Conservation (phyloP, 2,329 filamentous ascomycete species). For the Fulvia fulva region DNA sequence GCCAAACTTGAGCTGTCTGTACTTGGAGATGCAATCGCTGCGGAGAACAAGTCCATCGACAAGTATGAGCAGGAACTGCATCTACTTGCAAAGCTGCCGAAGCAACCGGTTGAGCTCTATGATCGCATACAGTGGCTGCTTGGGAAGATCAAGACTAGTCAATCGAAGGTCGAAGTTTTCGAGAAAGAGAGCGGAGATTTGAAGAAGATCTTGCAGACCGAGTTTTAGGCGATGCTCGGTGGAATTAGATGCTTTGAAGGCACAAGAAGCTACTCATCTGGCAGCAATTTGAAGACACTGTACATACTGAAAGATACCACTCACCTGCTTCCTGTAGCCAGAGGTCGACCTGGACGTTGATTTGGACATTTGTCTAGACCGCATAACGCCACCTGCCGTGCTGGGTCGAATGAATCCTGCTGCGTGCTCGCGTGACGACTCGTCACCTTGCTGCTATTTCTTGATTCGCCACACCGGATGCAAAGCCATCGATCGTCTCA, state of each 20-base stretch:
- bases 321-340: not conserved
- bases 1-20: slow-evolving; percentile 67
- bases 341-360: not conserved
- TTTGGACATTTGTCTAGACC: not conserved
- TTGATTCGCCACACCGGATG: not conserved
- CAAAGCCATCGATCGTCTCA: too few species aligned
- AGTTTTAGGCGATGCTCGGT: slow-evolving; percentile 38
- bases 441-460: not conserved
- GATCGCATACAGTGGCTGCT: slow-evolving; percentile 69
- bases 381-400: not conserved
- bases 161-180: slow-evolving; percentile 68
- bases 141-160: slow-evolving; percentile 67
- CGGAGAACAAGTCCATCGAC: slow-evolving; percentile 69
- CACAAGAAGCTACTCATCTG: not conserved
- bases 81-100: slow-evolving; percentile 66
- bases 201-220: slow-evolving; percentile 64
- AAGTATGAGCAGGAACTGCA: slow-evolving; percentile 75
- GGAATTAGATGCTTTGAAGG: not conserved
- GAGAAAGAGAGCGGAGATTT: slow-evolving; percentile 67
- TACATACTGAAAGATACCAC: slow-evolving; percentile 11
- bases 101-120: slow-evolving; percentile 64
- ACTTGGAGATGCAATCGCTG: slow-evolving; percentile 63
- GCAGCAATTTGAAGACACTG: slow-evolving; percentile 10
- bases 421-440: not conserved
- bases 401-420: not conserved